Conservation (phyloP, 208 protist genomes). For the Trypanosoma congolense region DNA sequence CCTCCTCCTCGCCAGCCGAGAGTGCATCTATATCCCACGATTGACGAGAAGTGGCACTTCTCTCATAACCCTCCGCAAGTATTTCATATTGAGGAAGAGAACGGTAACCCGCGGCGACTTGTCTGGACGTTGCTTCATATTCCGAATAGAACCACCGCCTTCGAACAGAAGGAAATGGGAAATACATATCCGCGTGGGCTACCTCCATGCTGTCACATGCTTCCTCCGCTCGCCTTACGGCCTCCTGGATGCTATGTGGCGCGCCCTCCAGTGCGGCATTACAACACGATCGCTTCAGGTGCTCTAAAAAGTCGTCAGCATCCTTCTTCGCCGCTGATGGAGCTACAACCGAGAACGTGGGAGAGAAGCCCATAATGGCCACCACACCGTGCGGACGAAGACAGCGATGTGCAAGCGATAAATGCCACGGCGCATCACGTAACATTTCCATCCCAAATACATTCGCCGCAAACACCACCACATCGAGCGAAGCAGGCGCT, state of each 20-base stretch:
- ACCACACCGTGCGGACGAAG: conserved; percentile 74
- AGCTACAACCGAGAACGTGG: conserved; percentile 28
- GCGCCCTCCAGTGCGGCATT: background rate
- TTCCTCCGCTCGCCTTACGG: conserved; percentile 23
- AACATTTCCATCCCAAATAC: conserved; percentile 75
- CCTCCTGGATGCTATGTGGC: background rate
- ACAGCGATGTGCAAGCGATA: conserved; percentile 62
- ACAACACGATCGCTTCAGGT: conserved; percentile 15
- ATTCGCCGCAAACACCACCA: conserved; percentile 69
- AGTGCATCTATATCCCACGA: background rate
- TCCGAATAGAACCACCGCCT: conserved; percentile 67
- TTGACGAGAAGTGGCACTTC: background rate
- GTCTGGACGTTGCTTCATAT: conserved; percentile 42
- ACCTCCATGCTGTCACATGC: conserved; percentile 29
- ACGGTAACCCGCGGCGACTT: conserved; percentile 41
- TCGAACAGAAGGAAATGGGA: conserved; percentile 65
- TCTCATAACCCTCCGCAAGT: conserved; percentile 24
- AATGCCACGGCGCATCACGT: conserved; percentile 70
- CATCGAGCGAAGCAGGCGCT: conserved; percentile 44
- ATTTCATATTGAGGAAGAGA: conserved; percentile 50
- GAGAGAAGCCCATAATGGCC: conserved; percentile 47
- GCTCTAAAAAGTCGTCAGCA: conserved; percentile 35
- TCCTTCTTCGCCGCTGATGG: conserved; percentile 43
- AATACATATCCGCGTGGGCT: conserved; percentile 68
- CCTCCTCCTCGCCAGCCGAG: background rate